Conservation (phyloP, 805 yeast species). For the Schwanniomyces sp. region DNA sequence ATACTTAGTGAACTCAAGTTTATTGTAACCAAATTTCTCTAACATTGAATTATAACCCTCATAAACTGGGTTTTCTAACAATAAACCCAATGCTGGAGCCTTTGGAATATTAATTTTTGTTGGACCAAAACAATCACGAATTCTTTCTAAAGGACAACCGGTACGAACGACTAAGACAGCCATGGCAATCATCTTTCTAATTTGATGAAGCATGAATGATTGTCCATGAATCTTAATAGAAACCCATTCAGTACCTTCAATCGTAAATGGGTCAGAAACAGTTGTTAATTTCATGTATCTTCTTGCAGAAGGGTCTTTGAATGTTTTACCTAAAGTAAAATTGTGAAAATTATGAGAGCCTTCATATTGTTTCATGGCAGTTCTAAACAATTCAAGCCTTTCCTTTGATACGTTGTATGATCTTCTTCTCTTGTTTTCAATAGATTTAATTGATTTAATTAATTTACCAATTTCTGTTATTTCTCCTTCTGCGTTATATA, state of each 20-base stretch:
- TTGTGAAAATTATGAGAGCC: slow-evolving; percentile 94
- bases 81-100: slow-evolving; percentile 93
- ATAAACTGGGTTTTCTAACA: slow-evolving; percentile 89
- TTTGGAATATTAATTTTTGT: slow-evolving; percentile 87
- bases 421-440: slow-evolving; percentile 70
- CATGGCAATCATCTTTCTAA: slow-evolving; percentile 97
- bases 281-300: slow-evolving; percentile 78
- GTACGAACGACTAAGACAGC: slow-evolving; percentile 83
- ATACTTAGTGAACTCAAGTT: slow-evolving; percentile 65
- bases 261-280: slow-evolving; percentile 86
- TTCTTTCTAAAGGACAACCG: slow-evolving; percentile 77
- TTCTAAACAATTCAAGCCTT: slow-evolving; percentile 62
- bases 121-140: slow-evolving; percentile 72
- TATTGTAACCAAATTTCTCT: slow-evolving; percentile 73
- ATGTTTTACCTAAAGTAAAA: slow-evolving; percentile 78
- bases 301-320: slow-evolving; percentile 80
- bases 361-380: slow-evolving; percentile 68
- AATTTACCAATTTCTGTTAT: slow-evolving; percentile 34
- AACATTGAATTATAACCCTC: slow-evolving; percentile 77
- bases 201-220: slow-evolving; percentile 97
- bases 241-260: slow-evolving; percentile 94
- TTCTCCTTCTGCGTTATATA: slow-evolving; percentile 36
- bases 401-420: slow-evolving; percentile 63
- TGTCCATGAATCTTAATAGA: slow-evolving; percentile 97
- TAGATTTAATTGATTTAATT: slow-evolving; percentile 52